These are phyloP conservation scores for Dillenia turbinata DNA, from an alignment of 164 flowering plant species.

Conservation along the genomic window DNA sequence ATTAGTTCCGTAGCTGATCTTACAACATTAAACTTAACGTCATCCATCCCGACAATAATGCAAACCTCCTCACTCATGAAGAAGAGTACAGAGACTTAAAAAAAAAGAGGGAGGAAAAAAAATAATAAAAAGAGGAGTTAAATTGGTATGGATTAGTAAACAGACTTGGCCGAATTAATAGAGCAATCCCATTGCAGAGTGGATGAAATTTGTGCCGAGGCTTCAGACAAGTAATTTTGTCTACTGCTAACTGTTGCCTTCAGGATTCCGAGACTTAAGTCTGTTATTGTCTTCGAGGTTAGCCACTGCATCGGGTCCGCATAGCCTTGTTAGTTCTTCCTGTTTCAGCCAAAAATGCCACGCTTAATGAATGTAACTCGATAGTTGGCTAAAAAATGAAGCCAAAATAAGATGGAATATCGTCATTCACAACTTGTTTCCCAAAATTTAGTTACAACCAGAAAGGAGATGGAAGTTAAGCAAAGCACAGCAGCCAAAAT, in stretches of 20 bases:
- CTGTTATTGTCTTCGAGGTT: constrained; percentile 27
- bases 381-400: not conserved
- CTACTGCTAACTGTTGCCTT: constrained; percentile 27
- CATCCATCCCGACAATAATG: too few relatives aligned
- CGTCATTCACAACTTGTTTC: not conserved
- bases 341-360: constrained; percentile 25
- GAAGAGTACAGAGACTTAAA: too few relatives aligned
- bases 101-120: too few relatives aligned
- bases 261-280: constrained; percentile 25
- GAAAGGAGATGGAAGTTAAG: not conserved
- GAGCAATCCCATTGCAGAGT: too few relatives aligned
- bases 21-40: too few relatives aligned
- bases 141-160: constrained; percentile 6
- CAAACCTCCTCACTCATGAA: too few relatives aligned
- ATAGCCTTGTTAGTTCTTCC: constrained; percentile 54
- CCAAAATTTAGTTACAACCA: not conserved
- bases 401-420: not conserved
- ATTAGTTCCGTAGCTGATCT: too few relatives aligned
- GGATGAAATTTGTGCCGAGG: too few relatives aligned
- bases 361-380: not conserved
- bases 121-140: too few relatives aligned
- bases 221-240: not conserved
- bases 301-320: constrained; percentile 55
- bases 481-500: not conserved
- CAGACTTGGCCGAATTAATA: too few relatives aligned